Base-by-base conservation (phyloP, 1,284 basidiomycete genomes). In the Marasmius oreades region DNA sequence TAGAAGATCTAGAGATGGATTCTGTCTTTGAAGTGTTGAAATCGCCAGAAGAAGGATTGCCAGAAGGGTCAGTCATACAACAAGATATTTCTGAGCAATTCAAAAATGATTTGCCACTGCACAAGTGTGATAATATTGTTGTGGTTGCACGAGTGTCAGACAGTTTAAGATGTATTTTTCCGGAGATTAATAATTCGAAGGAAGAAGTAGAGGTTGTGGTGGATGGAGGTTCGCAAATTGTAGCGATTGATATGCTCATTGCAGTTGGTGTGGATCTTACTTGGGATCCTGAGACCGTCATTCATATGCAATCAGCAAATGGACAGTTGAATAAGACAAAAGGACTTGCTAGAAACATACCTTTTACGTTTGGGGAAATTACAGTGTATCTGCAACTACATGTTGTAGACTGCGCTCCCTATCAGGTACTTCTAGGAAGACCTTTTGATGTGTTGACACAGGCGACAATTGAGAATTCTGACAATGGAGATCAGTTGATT, bases 401-500 rank as follows among this genome's bases (percentile, higher is more conserved):
- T 46, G 55, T 69, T 1, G 55, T 75, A 5, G 45, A 58, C 1
- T 54, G 57, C 0, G 60, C 69, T 0, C 64, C 73, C 0, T 74
- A 75, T 56, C 60, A 66, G 18, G 63, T 72, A 1, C 57, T 75
- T 0, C 52, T 74, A 2, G 71, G 73, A 0, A 45, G 68, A 8
- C 71, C 71, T 0, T 74, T 74, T 57, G 68, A 73, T 52, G 59
- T 68, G 0, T 43, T 74, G 6, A 69, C 68, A 0, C 37, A 65
- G 7, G 8, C 34, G 8, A 36, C 34, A 36, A 16, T 36, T 36
- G 8, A 36, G 34, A 36, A 36, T 16, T 36, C 8, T 16, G 34
- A 8, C 8, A 8, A 8, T 8, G 34, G 34, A 8, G 34, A 8
- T 36, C 34, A 36, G 16, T 16, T 8, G 8, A 36, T 36, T 16